Conservation (phyloP, 495 filamentous ascomycete species). For the Saxophila tyrrhenica region DNA sequence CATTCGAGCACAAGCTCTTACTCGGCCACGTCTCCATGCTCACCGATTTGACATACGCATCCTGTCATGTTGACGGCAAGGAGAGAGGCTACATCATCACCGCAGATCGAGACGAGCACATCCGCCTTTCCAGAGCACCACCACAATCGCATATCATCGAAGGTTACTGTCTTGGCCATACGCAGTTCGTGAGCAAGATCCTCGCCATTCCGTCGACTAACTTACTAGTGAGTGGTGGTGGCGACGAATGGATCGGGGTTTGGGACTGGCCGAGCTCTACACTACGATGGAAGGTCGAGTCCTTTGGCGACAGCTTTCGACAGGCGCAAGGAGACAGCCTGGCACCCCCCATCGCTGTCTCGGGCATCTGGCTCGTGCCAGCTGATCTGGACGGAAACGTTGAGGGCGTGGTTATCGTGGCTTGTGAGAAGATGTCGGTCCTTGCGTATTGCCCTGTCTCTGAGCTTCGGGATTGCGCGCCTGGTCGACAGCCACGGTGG, state of each 20-base stretch:
- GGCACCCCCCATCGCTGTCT: background rate
- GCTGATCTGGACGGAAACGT: background rate
- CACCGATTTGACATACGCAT: conserved; percentile 53
- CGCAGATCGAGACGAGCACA: conserved; percentile 92
- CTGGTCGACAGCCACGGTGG: background rate
- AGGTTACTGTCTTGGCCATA: conserved; percentile 75
- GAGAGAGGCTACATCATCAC: conserved; percentile 64
- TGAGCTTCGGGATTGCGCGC: background rate
- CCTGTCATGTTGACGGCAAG: conserved; percentile 22
- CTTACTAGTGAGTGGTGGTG: conserved; percentile 73
- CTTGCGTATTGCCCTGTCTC: background rate
- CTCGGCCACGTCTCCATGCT: conserved; percentile 93
- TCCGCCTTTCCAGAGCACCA: conserved; percentile 72
- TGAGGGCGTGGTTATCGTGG: background rate
- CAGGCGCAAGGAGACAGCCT: background rate
- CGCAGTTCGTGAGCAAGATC: conserved; percentile 65
- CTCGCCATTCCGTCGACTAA: conserved; percentile 46
- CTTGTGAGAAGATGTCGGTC: background rate
- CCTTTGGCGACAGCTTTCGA: background rate
- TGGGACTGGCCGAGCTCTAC: conserved; percentile 60
- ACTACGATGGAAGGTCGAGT: conserved; percentile 1
- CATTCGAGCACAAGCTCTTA: conserved; percentile 61
- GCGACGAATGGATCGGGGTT: conserved; percentile 61
- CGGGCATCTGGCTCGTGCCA: conserved; percentile 12
- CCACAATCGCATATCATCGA: conserved; percentile 87